Base-by-base conservation (phyloP, 23 red algal genomes). In the Gracilaria caudata region DNA sequence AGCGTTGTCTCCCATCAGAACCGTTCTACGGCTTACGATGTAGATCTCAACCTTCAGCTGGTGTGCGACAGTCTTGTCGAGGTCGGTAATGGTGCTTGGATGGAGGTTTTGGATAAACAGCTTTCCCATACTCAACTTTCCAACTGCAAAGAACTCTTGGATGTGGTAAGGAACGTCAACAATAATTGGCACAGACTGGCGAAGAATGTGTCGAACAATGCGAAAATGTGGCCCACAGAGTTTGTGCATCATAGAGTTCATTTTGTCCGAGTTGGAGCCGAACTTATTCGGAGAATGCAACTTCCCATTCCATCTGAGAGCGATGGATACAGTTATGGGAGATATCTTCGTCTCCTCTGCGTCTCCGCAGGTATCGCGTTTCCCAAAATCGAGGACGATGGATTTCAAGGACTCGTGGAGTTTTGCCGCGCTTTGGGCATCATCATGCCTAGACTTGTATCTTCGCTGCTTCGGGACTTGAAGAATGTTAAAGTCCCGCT, bases 41-140 rank as follows among this genome's bases (percentile, higher is more conserved):
- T 36, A 0, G 61, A 66, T 30, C 16, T 35, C 2, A 38, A 49
- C 7, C 43, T 75, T 43, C 43, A 43, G 1, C 37, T 12, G 2
- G 34, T 75, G 40, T 13, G 35, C 24, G 70, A 75, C 37, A 23
- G 4, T 16, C 40, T 75, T 24, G 37, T 75, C 12, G 43, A 75
- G n/a, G 40, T 75, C 5, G 70, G 70, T 4, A 75, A 75, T 34
- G 25, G 26, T 46, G 70, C 70, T 43, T 75, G 70, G 70, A 75
- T 75, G 70, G 43, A 75, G 7, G 39, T 49, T 9, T 75, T 75
- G 25, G 39, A 75, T 26, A 3, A 19, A 25, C 70, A 75, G 43
- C 40, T 75, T 26, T 29, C 40, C 1, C 39, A 21, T 2, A 24
- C 33, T 47, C 33, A 75, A 5, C 24, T 3, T 8, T 29, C 37